These are phyloP conservation scores for Amphicarpaea edgeworthii DNA, from an alignment of 306 rosid genomes.

Conservation along the genomic window DNA sequence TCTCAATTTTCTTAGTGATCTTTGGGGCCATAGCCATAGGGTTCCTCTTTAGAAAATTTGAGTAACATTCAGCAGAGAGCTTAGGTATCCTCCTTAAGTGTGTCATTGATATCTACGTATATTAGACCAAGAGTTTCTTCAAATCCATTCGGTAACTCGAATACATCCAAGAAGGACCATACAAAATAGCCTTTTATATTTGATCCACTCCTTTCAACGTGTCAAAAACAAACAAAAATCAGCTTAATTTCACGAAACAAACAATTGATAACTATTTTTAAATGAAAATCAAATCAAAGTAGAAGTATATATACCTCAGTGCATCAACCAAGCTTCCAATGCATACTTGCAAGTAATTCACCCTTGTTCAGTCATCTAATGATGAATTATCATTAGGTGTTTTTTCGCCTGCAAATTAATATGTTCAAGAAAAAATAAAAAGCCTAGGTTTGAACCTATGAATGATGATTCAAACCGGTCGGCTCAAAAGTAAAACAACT, in stretches of 20 bases:
- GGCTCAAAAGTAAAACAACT: no score
- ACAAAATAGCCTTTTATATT: slow-evolving; percentile 68
- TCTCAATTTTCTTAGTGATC: slow-evolving; percentile 30
- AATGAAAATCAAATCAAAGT: slow-evolving; percentile 23
- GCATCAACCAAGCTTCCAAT: slow-evolving; percentile 53
- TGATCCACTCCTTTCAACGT: slow-evolving; percentile 58
- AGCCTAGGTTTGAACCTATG: neutral
- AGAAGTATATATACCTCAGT: slow-evolving; percentile 63
- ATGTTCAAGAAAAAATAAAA: neutral
- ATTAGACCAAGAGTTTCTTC: slow-evolving; percentile 55
- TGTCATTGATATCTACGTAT: slow-evolving; percentile 56
- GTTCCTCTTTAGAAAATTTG: slow-evolving; percentile 55
- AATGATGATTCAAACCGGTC: no score
- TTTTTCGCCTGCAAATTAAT: slow-evolving; percentile 54
- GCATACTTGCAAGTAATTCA: slow-evolving; percentile 54
- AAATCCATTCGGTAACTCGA: slow-evolving; percentile 60
- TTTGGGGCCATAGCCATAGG: slow-evolving; percentile 17
- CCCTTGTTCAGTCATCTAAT: slow-evolving; percentile 64
- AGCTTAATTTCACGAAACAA: neutral
- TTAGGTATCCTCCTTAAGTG: slow-evolving; percentile 61
- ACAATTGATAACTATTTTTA: neutral
- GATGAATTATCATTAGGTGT: slow-evolving; percentile 60
- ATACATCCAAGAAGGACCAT: slow-evolving; percentile 69
- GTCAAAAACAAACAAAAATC: neutral
- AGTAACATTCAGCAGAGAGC: slow-evolving; percentile 69